Evolutionary conservation across 2,329 filamentous ascomycete genomes (phyloP), one percentile per base, ranked within the genome.

Genomic region (Penicillium polonicum): DNA sequence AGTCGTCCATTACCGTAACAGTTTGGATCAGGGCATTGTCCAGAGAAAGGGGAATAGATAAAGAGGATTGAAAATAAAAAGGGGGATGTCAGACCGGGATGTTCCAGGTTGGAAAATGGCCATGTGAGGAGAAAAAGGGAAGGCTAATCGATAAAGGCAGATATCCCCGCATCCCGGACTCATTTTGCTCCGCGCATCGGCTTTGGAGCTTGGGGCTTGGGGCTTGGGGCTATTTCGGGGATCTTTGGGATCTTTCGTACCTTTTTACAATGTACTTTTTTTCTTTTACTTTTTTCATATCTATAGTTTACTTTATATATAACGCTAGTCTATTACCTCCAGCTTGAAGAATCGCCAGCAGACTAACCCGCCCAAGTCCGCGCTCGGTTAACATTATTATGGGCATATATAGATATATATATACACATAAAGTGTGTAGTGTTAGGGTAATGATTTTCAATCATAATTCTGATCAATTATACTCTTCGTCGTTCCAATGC

Each of bases 1-100:
- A 62, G 61, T 66, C 65, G 48, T 73, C 70, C 72, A 74, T 73
- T 49, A 52, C 65, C 56, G 62, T 58, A 50, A 70, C 65, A 71
- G 63, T 23, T 23, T 63, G 65, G 54, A 62, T 39, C 60, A 57
- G 60, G 54, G 59, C 69, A 72, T 72, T 55, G 62, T 64, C 63
- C 57, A 59, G 44, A 21, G 19, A 51, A 43, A 38, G 9, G 17
- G 12, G 52, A 21, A 60, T 44, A 8, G 13, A 46, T 23, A 5
- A 13, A 23, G 9, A 25, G n/a, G n/a, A 21, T 15, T 36, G 9
- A 1, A 6, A 23, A 2, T 29, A 29, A n/a, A 25, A n/a, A 17
- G 12, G 5, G 15, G 35, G 23, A 39, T 13, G 44, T 33, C 44
- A 35, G 25, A 29, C 4, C 2, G 19, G 13, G 36, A 36, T 25